Evolutionary conservation across 495 filamentous ascomycete genomes (phyloP).

Genomic region (Astrothelium macrocarpum): DNA sequence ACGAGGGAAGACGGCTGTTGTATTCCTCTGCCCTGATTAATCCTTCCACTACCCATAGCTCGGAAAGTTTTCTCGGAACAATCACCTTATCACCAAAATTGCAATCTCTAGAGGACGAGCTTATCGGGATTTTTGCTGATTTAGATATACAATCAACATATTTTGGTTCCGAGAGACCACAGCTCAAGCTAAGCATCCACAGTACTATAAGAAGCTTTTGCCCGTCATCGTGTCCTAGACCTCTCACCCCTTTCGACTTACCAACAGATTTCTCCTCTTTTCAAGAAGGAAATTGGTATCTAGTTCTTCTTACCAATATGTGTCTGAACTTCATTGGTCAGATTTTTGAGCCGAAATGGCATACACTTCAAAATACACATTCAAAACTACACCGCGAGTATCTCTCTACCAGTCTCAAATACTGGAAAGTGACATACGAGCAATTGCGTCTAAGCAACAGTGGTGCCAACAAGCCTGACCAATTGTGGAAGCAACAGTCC

Average conservation of each 20-base stretch:
- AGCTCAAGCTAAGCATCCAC: neutral
- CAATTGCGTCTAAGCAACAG: neutral
- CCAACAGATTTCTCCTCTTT: neutral
- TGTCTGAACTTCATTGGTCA: neutral
- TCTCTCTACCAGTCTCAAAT: neutral
- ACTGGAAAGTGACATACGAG: neutral
- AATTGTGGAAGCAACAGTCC: neutral
- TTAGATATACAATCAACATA: slow-evolving; percentile 5
- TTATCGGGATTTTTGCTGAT: neutral
- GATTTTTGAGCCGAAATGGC: neutral
- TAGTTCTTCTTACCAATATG: neutral
- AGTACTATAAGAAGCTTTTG: neutral
- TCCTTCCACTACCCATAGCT: neutral
- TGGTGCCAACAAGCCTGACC: neutral
- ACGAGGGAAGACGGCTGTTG: neutral
- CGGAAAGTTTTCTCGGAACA: neutral
- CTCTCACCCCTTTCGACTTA: neutral
- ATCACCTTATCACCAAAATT: neutral
- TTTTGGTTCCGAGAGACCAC: neutral
- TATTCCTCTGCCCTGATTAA: neutral
- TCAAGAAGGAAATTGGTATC: neutral
- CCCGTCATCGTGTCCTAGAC: slow-evolving; percentile 1
- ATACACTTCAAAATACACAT: neutral
- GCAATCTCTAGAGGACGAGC: neutral
- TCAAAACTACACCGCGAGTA: neutral